Conservation (phyloP, 2,329 filamentous ascomycete genomes). For the Hirsutella rhossiliensis region DNA sequence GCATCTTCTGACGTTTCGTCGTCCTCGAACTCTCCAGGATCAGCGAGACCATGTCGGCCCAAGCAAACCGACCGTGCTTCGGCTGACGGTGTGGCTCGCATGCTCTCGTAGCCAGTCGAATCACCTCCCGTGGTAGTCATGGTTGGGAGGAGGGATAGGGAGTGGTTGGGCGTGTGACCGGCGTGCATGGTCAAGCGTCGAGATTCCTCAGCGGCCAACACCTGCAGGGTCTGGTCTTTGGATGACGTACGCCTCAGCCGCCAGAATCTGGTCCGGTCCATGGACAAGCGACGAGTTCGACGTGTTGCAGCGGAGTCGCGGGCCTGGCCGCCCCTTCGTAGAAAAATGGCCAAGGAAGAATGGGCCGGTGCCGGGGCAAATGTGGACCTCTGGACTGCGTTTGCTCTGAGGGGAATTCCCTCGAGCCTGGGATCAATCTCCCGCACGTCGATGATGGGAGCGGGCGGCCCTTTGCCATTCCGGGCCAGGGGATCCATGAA, state of each 20-base stretch:
- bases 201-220: constrained; percentile 34
- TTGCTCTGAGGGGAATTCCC: constrained; percentile 43
- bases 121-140: constrained; percentile 25
- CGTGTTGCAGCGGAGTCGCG: constrained; percentile 1
- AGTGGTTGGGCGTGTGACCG: constrained; percentile 51
- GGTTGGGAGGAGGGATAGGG: constrained; percentile 37
- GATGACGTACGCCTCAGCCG: constrained; percentile 15
- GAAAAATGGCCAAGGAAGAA: constrained; percentile 14
- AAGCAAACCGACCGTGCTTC: constrained; percentile 3
- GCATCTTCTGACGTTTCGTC: background rate
- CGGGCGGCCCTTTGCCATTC: constrained; percentile 17
- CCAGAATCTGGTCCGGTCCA: constrained; percentile 5
- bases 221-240: constrained; percentile 31
- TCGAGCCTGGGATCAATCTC: constrained; percentile 48
- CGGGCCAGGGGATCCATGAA: constrained; percentile 22
- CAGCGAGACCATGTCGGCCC: background rate
- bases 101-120: constrained; percentile 14
- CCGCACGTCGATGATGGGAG: constrained; percentile 43
- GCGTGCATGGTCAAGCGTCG: constrained; percentile 48
- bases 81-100: constrained; percentile 16
- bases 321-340: constrained; percentile 10
- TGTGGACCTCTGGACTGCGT: constrained; percentile 38
- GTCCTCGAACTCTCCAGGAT: too few relatives aligned
- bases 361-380: constrained; percentile 27
- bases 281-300: background rate